Conservation (phyloP, 2,329 filamentous ascomycete genomes). For the Endoconidiophora polonica region DNA sequence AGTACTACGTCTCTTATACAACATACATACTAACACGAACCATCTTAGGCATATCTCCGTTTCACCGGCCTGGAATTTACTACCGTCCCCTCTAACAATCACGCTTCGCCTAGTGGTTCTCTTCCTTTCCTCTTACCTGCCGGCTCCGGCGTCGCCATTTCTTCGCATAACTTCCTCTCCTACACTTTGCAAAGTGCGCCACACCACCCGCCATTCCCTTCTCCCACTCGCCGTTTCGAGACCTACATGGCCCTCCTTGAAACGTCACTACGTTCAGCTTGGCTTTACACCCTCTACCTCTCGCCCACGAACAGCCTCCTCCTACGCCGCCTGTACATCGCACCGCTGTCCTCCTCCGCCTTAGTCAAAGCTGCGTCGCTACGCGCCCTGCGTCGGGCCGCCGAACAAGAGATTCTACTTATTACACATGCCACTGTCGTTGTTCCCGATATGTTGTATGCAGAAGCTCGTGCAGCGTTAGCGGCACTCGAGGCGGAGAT, state of each 20-base stretch:
- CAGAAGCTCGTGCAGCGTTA: conserved; percentile 29
- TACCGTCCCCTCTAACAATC: conserved; percentile 64
- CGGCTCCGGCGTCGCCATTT: conserved; percentile 16
- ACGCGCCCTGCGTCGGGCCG: conserved; percentile 53
- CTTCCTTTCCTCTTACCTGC: conserved; percentile 68
- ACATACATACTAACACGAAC: neutral
- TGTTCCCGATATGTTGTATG: conserved; percentile 24
- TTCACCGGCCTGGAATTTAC: conserved; percentile 55
- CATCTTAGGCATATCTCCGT: conserved; percentile 57
- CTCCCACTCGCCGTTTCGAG: conserved; percentile 38
- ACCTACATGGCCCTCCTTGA: conserved; percentile 68
- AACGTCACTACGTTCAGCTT: conserved; percentile 64
- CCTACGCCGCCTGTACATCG: conserved; percentile 55
- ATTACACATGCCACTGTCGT: conserved; percentile 27
- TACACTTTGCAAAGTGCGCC: conserved; percentile 35
- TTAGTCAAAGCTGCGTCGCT: conserved; percentile 48
- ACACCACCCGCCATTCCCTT: conserved; percentile 25
- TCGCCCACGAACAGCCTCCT: conserved; percentile 50
- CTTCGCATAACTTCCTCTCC: conserved; percentile 39
- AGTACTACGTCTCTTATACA: neutral
- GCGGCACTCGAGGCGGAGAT: conserved; percentile 26
- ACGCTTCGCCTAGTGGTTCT: conserved; percentile 77
- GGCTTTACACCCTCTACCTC: conserved; percentile 73
- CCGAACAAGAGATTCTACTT: conserved; percentile 56
- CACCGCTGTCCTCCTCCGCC: conserved; percentile 38